Evolutionary conservation across 2,329 filamentous ascomycete species (phyloP).

Genomic region (Diaporthe helianthi): DNA sequence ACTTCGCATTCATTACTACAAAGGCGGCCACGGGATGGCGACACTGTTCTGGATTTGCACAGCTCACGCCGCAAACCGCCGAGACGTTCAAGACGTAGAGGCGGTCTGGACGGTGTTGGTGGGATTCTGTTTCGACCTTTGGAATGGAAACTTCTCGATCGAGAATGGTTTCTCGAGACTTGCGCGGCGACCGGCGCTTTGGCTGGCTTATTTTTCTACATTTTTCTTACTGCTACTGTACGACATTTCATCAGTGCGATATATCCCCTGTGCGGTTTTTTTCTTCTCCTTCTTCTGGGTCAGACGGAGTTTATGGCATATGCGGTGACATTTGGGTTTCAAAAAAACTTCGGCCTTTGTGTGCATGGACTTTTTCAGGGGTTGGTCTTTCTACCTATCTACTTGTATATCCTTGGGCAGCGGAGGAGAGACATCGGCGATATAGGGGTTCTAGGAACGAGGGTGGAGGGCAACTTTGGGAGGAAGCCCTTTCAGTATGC

Average conservation of each 20-base stretch:
- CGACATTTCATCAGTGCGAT: not conserved
- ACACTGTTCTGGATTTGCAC: not conserved
- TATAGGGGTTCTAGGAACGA: not conserved
- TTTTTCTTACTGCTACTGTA: not conserved
- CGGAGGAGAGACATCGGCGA: not conserved
- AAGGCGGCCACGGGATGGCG: not conserved
- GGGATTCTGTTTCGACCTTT: not conserved
- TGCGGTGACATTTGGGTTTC: slow-evolving; percentile 4
- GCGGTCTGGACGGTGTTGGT: not conserved
- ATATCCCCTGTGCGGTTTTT: slow-evolving; percentile 5
- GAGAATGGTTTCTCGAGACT: not conserved
- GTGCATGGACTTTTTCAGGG: not conserved
- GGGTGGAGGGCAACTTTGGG: not conserved
- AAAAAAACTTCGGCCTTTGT: slow-evolving; percentile 12
- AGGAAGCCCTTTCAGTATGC: not conserved
- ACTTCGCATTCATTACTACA: not conserved
- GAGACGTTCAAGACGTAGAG: not conserved
- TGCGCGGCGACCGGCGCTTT: slow-evolving; percentile 17
- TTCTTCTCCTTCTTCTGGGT: too few species aligned
- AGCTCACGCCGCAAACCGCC: not conserved
- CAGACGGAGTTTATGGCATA: slow-evolving; percentile 14
- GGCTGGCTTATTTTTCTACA: not conserved
- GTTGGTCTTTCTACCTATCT: not conserved
- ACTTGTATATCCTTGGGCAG: not conserved
- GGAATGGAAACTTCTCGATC: not conserved